Evolutionary conservation across 305 asterid species (phyloP), one percentile per base, ranked within the genome.

Genomic region (Salvia sclarea): DNA sequence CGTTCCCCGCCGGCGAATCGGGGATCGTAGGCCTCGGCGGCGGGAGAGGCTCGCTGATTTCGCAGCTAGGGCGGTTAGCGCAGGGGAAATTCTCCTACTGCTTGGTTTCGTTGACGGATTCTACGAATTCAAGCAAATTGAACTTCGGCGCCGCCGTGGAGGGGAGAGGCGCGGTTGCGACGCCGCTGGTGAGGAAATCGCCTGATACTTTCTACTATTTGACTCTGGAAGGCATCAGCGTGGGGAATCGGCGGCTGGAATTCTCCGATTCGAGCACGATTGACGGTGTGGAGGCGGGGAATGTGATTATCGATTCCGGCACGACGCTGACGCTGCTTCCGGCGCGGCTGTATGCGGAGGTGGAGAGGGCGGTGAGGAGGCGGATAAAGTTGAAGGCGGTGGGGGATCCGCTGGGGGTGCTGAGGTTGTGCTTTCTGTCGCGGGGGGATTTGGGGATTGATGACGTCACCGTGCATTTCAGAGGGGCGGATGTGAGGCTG

Each of bases 21-120:
- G 92, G 92, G 0, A 75, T 86, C 11, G 75, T 86, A 8, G 92
- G 89, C 1, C 77, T 86, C 1, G 87, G 85, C 9, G 79, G 75
- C 0, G 85, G 87, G 0, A 56, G 70, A 0, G 59, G 21, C 48
- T 88, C 93, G 4, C 79, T 88, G 11, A 47, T 84, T 5, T 48
- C 76, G 2, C 96, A 86, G 28, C 18, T 84, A 13, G 73, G 82
- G 38, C 6, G 52, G 2, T 41, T 60, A 6, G 55, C 76, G 0
- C 53, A 21, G 2, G 74, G 73, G 16, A 81, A 66, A 37, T 88
- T 25, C 30, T 25, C 30, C 4, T 25, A 25, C 4, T 25, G 30
- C 30, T 25, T 25, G 30, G 30, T 25, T 25, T 25, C 30, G 3
- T 2, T 25, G 2, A 1, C 30, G 30, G 30, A 25, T 25, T 4